Percentiles rank a stretch among this genome's conserved stretches.
Conservation (phyloP, 352 stramenopile species). For the Globisporangium camurandrum region DNA sequence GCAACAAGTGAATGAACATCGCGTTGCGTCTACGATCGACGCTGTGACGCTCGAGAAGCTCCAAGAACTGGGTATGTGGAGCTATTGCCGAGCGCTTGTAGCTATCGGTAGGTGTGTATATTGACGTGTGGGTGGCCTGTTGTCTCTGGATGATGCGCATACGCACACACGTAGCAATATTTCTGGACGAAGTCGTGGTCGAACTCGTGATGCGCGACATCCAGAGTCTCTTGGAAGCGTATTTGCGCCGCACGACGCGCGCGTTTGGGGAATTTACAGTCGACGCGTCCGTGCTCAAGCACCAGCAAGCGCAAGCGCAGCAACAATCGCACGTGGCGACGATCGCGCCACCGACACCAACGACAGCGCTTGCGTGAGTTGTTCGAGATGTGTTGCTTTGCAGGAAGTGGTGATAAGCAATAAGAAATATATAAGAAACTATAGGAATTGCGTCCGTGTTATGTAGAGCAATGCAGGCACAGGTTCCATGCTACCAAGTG, state of each 20-base stretch:
- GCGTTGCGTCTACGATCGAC: conserved; percentile 17
- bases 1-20: conserved; percentile 44
- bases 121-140: too few species aligned
- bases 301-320: conserved; percentile 6
- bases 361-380: conserved; percentile 18
- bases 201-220: conserved; percentile 74
- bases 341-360: too few species aligned
- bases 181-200: conserved; percentile 74
- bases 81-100: too few species aligned
- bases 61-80: conserved; percentile 45
- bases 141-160: too few species aligned
- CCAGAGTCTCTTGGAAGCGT: conserved; percentile 55
- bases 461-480: too few species aligned
- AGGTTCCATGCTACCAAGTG: too few species aligned
- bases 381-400: too few species aligned
- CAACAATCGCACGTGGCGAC: too few species aligned
- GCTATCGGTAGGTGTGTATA: background rate
- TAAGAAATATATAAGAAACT: too few species aligned
- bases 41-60: conserved; percentile 28
- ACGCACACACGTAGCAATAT: conserved; percentile 30
- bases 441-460: too few species aligned
- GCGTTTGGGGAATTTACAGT: conserved; percentile 59
- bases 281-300: conserved; percentile 30
- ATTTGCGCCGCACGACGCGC: conserved; percentile 45
- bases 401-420: too few species aligned